These are phyloP conservation scores for Nannizzia gypsea DNA, from an alignment of 2,329 filamentous ascomycete genomes.

Conservation along the genomic window DNA sequence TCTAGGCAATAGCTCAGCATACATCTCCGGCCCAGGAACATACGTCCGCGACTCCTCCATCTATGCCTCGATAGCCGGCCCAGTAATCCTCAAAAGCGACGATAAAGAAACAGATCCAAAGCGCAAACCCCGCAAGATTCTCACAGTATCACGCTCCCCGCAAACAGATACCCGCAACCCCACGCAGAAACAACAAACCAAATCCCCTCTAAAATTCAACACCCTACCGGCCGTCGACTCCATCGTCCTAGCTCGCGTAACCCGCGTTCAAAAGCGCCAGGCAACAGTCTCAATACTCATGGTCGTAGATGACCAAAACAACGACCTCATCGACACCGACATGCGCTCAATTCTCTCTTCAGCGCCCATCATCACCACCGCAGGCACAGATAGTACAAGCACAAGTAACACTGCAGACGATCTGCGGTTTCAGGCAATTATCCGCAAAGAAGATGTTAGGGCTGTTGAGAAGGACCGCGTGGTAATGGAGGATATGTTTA, in stretches of 20 bases:
- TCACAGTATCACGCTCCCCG: constrained; percentile 25
- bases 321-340: constrained; percentile 18
- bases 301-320: constrained; percentile 46
- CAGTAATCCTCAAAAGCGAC: constrained; percentile 43
- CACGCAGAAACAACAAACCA: constrained; percentile 5
- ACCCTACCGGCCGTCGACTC: constrained; percentile 72
- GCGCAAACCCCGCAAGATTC: constrained; percentile 15
- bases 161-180: not conserved
- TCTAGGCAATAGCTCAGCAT: constrained; percentile 56
- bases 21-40: constrained; percentile 66
- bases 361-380: constrained; percentile 13
- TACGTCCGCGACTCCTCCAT: constrained; percentile 66
- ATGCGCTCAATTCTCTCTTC: constrained; percentile 28
- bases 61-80: constrained; percentile 71
- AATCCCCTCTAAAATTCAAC: constrained; percentile 38
- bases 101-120: constrained; percentile 20
- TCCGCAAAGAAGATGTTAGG: constrained; percentile 79
- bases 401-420: constrained; percentile 48
- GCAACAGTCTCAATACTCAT: constrained; percentile 78
- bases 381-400: constrained; percentile 19
- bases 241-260: constrained; percentile 71
- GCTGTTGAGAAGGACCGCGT: constrained; percentile 95
- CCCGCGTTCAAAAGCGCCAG: constrained; percentile 72
- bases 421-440: constrained; percentile 62
- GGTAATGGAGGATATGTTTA: constrained; percentile 78